phyloP scores from a whole-genome alignment of 1,284 basidiomycete species.

The Leccinum insigne region DNA sequence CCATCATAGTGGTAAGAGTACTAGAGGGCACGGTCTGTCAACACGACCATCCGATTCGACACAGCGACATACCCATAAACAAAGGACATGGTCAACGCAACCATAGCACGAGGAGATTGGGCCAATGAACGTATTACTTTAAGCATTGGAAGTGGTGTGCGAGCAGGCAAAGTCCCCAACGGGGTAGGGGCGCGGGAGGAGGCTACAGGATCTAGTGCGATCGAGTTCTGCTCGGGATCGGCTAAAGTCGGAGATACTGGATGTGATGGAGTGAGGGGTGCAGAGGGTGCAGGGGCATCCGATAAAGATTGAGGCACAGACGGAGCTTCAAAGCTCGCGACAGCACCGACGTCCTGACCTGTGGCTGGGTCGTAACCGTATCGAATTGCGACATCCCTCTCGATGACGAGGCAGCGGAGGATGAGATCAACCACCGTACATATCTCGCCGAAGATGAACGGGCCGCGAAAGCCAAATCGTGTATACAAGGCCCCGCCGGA shows the following conservation, averaged over 20 bases:
- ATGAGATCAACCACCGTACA: constrained; percentile 62
- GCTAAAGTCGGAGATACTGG: not conserved
- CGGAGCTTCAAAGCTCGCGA: constrained; percentile 9
- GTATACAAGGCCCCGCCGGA: constrained; percentile 69
- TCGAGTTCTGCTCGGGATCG: constrained; percentile 1
- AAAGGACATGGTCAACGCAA: constrained; percentile 52
- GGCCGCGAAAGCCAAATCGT: constrained; percentile 69
- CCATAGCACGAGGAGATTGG: constrained; percentile 56
- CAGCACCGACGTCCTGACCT: constrained; percentile 12
- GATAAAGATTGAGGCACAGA: not conserved
- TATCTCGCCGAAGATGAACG: constrained; percentile 72
- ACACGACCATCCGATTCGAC: not conserved
- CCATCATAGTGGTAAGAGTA: constrained; percentile 52
- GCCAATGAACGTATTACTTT: constrained; percentile 47
- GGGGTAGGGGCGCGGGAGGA: constrained; percentile 4
- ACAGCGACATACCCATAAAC: constrained; percentile 54
- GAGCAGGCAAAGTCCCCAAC: constrained; percentile 23
- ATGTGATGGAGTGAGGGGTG: not conserved
- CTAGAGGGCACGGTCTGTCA: constrained; percentile 35
- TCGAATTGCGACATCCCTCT: constrained; percentile 55
- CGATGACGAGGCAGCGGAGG: constrained; percentile 61
- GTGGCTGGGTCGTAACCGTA: constrained; percentile 52
- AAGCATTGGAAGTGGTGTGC: constrained; percentile 37
- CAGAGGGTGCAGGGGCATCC: not conserved
- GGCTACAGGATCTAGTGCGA: not conserved